phyloP scores from a whole-genome alignment of 179 eudicot species.

The Vitellaria paradoxa region DNA sequence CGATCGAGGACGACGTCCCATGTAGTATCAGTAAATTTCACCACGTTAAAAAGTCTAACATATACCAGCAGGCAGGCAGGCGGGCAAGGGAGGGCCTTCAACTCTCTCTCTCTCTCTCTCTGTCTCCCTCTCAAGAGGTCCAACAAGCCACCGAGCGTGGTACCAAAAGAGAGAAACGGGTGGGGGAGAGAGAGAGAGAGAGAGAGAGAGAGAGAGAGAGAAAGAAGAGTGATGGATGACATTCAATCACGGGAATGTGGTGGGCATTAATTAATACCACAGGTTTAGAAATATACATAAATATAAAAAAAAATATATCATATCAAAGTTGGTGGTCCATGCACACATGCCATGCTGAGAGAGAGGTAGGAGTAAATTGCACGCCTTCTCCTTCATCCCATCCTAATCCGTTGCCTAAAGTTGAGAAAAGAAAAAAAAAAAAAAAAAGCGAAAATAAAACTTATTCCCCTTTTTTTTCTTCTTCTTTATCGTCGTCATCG shows the following conservation, averaged over 20 bases:
- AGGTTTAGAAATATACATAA: too few species aligned
- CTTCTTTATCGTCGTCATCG: too few species aligned
- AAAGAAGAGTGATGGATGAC: too few species aligned
- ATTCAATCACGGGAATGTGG: constrained; percentile 9
- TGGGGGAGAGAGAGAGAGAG: neutral
- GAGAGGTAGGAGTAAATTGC: constrained; percentile 9
- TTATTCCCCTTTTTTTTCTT: too few species aligned
- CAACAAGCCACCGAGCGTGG: neutral
- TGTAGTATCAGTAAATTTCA: too few species aligned
- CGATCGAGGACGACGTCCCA: too few species aligned
- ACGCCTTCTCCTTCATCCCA: constrained; percentile 2
- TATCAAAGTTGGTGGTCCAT: constrained; percentile 12
- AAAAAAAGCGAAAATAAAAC: neutral
- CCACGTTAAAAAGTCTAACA: too few species aligned
- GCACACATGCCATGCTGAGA: neutral
- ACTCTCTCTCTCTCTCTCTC: neutral
- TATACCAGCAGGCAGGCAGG: too few species aligned
- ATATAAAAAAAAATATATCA: too few species aligned
- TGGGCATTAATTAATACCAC: constrained; percentile 12
- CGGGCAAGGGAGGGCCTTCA: too few species aligned
- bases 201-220: neutral
- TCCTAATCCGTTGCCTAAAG: neutral
- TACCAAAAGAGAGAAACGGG: neutral
- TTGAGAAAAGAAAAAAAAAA: neutral
- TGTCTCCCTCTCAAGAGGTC: neutral